phyloP scores from a whole-genome alignment of 352 stramenopile genomes.

The Globisporangium solare region DNA sequence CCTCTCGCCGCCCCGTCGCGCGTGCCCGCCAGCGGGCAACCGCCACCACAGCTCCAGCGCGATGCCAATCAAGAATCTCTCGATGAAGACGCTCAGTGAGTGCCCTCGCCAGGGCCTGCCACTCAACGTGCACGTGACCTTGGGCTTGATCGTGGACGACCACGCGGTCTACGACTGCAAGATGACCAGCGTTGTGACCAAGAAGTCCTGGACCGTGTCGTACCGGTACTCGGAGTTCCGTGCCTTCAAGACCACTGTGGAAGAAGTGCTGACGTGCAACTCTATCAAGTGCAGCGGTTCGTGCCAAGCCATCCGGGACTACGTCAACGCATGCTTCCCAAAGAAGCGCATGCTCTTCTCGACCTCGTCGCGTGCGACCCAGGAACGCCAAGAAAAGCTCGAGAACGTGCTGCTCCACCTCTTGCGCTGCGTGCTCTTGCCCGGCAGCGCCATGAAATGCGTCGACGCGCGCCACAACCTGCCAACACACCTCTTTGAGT shows the following conservation, averaged over 20 bases:
- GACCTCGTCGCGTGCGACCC: constrained; percentile 24
- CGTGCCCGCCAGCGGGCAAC: constrained; percentile 4
- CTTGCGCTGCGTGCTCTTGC: constrained; percentile 56
- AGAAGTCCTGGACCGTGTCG: constrained; percentile 43
- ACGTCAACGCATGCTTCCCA: constrained; percentile 51
- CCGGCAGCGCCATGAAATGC: constrained; percentile 70
- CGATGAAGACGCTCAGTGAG: constrained; percentile 39
- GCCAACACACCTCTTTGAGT: constrained; percentile 49
- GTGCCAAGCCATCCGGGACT: constrained; percentile 67
- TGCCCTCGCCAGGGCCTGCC: constrained; percentile 40
- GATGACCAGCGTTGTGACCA: constrained; percentile 39
- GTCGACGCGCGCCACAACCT: constrained; percentile 40
- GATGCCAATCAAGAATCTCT: constrained; percentile 33
- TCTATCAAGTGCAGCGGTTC: constrained; percentile 52
- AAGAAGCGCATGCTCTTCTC: constrained; percentile 41
- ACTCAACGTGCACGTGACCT: constrained; percentile 36
- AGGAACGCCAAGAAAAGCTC: constrained; percentile 47
- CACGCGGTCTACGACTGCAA: constrained; percentile 49
- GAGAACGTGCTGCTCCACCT: constrained; percentile 64
- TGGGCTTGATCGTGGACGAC: constrained; percentile 26
- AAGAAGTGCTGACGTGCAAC: constrained; percentile 51
- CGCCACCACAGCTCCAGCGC: constrained; percentile 28
- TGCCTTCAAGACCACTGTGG: constrained; percentile 41
- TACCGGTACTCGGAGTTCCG: constrained; percentile 68
- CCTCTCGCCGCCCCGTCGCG: constrained; percentile 7